These are phyloP conservation scores for Rhizopogon vulgaris DNA, from an alignment of 768 basidiomycete species.

Conservation along the genomic window DNA sequence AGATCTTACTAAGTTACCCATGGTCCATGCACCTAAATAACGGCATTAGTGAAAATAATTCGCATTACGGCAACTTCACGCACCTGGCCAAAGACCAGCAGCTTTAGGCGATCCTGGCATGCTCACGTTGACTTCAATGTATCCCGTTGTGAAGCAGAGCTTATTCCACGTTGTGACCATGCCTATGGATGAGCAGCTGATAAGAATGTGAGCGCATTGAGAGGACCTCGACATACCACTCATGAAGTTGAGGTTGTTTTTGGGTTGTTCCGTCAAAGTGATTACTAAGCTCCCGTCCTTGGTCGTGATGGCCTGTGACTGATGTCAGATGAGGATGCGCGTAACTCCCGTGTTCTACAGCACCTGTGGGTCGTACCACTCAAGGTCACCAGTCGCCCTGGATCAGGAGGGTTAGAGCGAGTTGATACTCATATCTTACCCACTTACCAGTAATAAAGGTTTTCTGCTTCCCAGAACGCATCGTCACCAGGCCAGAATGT, in stretches of 20 bases:
- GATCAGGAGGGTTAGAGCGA: constrained; percentile 1
- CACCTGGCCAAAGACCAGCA: constrained; percentile 85
- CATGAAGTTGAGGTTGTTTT: constrained; percentile 78
- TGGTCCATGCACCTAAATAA: constrained; percentile 55
- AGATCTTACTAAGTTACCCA: constrained; percentile 56
- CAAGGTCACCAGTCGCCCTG: constrained; percentile 66
- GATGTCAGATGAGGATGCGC: not conserved
- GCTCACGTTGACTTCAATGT: constrained; percentile 78
- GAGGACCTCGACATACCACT: constrained; percentile 45
- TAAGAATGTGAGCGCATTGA: not conserved
- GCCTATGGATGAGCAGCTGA: constrained; percentile 27
- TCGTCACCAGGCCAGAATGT: constrained; percentile 80
- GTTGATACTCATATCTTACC: not conserved
- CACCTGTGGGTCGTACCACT: constrained; percentile 80
- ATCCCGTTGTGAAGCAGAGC: constrained; percentile 90
- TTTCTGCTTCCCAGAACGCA: constrained; percentile 81
- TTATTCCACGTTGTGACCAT: constrained; percentile 91
- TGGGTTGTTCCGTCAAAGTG: constrained; percentile 63
- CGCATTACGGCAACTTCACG: constrained; percentile 26
- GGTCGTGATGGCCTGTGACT: constrained; percentile 59
- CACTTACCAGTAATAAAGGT: constrained; percentile 75
- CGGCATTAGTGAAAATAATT: constrained; percentile 2
- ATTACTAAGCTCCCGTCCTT: constrained; percentile 73
- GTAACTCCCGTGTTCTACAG: constrained; percentile 12
- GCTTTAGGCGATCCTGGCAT: constrained; percentile 56